These are phyloP conservation scores for Rhizopogon parksii DNA, from an alignment of 1,284 basidiomycete genomes.

Conservation along the genomic window DNA sequence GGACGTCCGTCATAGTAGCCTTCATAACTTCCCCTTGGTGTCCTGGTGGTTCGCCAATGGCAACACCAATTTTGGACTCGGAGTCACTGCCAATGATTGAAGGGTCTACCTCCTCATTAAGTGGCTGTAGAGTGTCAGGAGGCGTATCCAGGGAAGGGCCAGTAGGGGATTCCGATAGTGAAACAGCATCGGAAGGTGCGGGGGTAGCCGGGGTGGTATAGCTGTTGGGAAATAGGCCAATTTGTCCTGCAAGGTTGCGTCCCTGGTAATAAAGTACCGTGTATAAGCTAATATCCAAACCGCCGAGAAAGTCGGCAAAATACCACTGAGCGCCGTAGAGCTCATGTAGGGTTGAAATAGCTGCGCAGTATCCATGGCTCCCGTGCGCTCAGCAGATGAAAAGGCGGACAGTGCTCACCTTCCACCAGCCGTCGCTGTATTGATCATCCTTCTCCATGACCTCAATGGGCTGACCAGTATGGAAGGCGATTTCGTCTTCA, in stretches of 20 bases:
- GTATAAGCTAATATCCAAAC: conserved; percentile 14
- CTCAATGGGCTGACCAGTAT: conserved; percentile 81
- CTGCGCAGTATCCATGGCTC: not conserved
- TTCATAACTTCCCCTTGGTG: conserved; percentile 60
- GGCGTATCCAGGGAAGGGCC: conserved; percentile 20
- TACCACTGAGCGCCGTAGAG: conserved; percentile 18
- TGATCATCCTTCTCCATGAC: conserved; percentile 91
- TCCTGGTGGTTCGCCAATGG: conserved; percentile 20
- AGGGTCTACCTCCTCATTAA: conserved; percentile 36
- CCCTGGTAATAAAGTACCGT: conserved; percentile 47
- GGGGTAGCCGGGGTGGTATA: conserved; percentile 73
- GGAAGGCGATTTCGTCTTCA: conserved; percentile 88
- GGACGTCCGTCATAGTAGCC: conserved; percentile 81
- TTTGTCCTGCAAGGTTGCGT: conserved; percentile 73
- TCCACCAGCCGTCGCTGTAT: conserved; percentile 98
- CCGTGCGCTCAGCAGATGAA: not conserved
- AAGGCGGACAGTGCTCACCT: conserved; percentile 51
- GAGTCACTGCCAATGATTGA: conserved; percentile 28
- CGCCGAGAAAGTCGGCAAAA: conserved; percentile 16
- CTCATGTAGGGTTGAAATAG: conserved; percentile 7
- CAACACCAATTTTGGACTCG: conserved; percentile 19
- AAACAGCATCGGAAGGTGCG: conserved; percentile 16
- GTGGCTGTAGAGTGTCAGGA: conserved; percentile 33
- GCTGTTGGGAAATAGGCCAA: conserved; percentile 86
- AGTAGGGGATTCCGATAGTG: conserved; percentile 18